A percentile compares a stretch with the other conserved stretches of the same genome.
phyloP scores from a whole-genome alignment of 768 basidiomycete species.

The Myochromella boudieri region DNA sequence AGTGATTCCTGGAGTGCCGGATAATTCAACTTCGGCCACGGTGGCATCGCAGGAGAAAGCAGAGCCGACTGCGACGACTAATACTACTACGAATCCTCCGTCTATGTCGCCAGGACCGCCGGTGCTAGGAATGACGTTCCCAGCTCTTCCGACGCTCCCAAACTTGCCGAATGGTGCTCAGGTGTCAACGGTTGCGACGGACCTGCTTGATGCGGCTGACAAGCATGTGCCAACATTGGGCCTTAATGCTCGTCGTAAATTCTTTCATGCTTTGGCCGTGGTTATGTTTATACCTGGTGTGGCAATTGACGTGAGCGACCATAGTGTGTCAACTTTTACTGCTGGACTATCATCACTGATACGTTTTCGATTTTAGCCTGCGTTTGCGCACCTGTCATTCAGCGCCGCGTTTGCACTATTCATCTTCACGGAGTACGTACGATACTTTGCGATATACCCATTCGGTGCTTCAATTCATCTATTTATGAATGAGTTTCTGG shows the following conservation, averaged over 20 bases:
- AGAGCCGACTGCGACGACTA: constrained; percentile 7
- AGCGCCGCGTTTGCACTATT: constrained; percentile 94
- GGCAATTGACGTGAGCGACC: constrained; percentile 68
- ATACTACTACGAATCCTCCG: constrained; percentile 4
- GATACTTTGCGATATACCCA: constrained; percentile 98
- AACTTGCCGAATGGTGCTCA: constrained; percentile 48
- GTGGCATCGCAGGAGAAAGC: constrained; percentile 3
- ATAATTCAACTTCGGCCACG: constrained; percentile 11
- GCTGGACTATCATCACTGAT: too few species aligned
- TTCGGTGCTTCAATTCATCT: constrained; percentile 91
- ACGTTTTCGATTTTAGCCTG: too few species aligned
- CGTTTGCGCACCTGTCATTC: constrained; percentile 94
- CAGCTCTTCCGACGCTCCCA: constrained; percentile 48
- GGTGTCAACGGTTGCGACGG: constrained; percentile 58
- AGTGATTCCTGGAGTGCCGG: constrained; percentile 24
- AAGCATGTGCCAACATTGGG: constrained; percentile 88
- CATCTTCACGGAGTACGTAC: constrained; percentile 94
- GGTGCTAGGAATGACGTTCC: constrained; percentile 24
- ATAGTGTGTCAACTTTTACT: too few species aligned
- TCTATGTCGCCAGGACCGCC: constrained; percentile 5
- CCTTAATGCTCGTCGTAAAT: constrained; percentile 92
- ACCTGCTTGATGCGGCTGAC: constrained; percentile 80
- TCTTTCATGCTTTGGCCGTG: constrained; percentile 94
- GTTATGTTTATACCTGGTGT: constrained; percentile 97
- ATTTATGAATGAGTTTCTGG: constrained; percentile 97